A percentile compares a stretch with the other conserved stretches of the same genome.
phyloP scores from a whole-genome alignment of 805 yeast genomes.

The Candida ortonii region DNA sequence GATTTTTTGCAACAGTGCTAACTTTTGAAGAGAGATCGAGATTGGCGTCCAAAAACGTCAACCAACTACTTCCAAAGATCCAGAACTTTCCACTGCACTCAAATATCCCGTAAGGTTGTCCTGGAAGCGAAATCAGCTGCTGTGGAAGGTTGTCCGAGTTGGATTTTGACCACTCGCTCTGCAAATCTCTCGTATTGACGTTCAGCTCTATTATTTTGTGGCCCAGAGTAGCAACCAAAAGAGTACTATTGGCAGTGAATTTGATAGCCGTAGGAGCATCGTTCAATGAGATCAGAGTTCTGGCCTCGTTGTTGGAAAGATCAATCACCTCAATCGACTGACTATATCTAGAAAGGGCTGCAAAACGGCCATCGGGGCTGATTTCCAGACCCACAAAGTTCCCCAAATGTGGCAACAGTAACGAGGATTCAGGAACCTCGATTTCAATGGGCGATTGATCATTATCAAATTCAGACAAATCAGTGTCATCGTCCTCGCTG shows the following conservation, averaged over 20 bases:
- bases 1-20: constrained; percentile 31
- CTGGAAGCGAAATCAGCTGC: constrained; percentile 53
- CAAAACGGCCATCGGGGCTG: constrained; percentile 40
- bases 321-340: constrained; percentile 60
- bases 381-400: constrained; percentile 53
- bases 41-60: constrained; percentile 67
- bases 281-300: constrained; percentile 56
- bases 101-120: constrained; percentile 73
- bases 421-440: constrained; percentile 28
- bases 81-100: constrained; percentile 50
- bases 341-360: constrained; percentile 60
- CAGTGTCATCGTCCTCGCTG: constrained; percentile 35
- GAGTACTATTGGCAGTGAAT: constrained; percentile 48
- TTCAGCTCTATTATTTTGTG: constrained; percentile 73
- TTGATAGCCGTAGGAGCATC: constrained; percentile 57
- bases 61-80: constrained; percentile 88
- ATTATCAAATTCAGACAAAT: constrained; percentile 38
- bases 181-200: constrained; percentile 32
- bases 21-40: constrained; percentile 40
- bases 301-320: constrained; percentile 29
- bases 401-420: constrained; percentile 34
- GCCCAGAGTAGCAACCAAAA: constrained; percentile 69
- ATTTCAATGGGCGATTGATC: constrained; percentile 32
- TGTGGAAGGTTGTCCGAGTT: constrained; percentile 75
- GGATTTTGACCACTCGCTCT: constrained; percentile 76